phyloP scores from a whole-genome alignment of 495 filamentous ascomycete genomes.

The Durotheca rogersii region DNA sequence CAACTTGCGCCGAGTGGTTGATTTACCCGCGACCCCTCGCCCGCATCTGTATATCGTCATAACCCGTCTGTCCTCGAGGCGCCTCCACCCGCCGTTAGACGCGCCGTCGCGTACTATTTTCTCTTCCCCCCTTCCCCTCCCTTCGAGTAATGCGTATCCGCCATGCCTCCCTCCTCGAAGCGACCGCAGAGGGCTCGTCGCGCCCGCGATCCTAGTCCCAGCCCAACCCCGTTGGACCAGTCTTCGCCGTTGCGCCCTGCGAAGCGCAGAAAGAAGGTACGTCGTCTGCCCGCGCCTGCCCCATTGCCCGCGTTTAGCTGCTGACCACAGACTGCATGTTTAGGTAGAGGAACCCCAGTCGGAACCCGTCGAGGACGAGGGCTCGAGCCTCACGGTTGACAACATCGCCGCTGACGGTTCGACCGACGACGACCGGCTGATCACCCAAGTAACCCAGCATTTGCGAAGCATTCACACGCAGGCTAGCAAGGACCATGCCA shows the following conservation, averaged over 20 bases:
- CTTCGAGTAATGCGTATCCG: conserved; percentile 20
- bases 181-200: conserved; percentile 44
- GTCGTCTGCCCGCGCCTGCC: conserved; percentile 32
- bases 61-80: background rate
- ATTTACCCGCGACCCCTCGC: conserved; percentile 2
- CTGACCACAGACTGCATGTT: conserved; percentile 15
- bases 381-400: conserved; percentile 49
- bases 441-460: conserved; percentile 71
- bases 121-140: background rate
- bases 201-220: conserved; percentile 40
- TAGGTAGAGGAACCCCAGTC: conserved; percentile 40
- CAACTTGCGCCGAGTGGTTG: conserved; percentile 6
- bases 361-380: conserved; percentile 42
- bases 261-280: conserved; percentile 75
- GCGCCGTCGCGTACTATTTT: too few species aligned
- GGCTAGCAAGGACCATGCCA: conserved; percentile 72
- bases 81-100: background rate
- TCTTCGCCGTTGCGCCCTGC: conserved; percentile 72
- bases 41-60: background rate
- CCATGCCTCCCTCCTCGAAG: conserved; percentile 47
- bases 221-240: conserved; percentile 36
- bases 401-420: conserved; percentile 45
- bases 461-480: conserved; percentile 58
- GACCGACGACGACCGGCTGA: conserved; percentile 62
- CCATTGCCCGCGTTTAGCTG: conserved; percentile 5